Evolutionary conservation across 2,329 filamentous ascomycete genomes (phyloP), one percentile per base, ranked within the genome.

Genomic region (Cryphonectria naterciae): DNA sequence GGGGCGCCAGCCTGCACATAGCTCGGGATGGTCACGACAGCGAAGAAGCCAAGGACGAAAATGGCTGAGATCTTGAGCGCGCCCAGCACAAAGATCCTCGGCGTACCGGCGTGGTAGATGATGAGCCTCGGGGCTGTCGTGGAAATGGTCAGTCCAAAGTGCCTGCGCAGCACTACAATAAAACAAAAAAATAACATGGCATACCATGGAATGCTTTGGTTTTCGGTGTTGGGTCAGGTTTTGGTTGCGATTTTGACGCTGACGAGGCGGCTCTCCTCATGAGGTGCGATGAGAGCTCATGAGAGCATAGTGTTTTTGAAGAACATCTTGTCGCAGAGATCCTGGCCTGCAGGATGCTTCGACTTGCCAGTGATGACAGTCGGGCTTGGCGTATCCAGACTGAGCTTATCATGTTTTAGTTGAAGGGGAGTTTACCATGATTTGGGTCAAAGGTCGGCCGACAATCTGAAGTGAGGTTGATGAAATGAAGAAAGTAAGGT

Each of bases 71-170:
- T 81, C 76, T 94, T 93, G 73, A 93, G 79, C 77, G 89, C 87
- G 65, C 91, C 92, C 62, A 95, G 81, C 74, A 92, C 91, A 8
- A 89, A 88, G 41, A 88, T 91, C 70, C 88, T 86, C 11, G 86
- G 85, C 0, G 88, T 91, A 67, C 93, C 92, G 68, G 90, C 90
- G 81, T 94, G 92, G 80, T 93, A 97, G 73, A 97, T 87, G 75
- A 94, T 85, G 39, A 95, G 77, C 8, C 69, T 67, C 15, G 56
- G 39, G 8, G 19, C 83, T 58, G 32, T 22, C 6, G 15, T 28
- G n/a, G 8, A 65, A 25, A 32, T 58, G 11, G 68, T 68, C 28
- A 37, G 43, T 22, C 37, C 8, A 15, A 17, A 13, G 54, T 4
- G 35, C 25, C 3, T 4, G 13, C 19, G 60, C n/a, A 22, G 8